Conservation (phyloP, 192 early-diverging fungal species). For the Geranomyces michiganensis region DNA sequence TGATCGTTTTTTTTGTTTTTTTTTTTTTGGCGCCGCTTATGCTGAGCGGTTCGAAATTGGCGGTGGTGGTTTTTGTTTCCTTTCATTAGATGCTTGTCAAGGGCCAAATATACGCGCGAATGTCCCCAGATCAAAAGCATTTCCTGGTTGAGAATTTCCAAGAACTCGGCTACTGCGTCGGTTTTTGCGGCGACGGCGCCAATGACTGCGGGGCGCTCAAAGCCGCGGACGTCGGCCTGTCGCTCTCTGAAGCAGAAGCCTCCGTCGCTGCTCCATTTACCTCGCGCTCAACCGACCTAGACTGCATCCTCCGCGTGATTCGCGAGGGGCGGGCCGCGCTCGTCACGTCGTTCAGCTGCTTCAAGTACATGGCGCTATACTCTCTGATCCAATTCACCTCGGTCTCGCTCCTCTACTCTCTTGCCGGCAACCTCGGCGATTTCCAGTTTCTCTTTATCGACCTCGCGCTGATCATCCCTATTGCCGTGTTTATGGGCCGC, state of each 20-base stretch:
- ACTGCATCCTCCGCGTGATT: slow-evolving; percentile 86
- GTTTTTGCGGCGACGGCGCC: slow-evolving; percentile 99
- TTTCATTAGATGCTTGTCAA: slow-evolving; percentile 78
- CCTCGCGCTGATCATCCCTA: slow-evolving; percentile 81
- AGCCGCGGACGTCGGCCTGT: slow-evolving; percentile 93
- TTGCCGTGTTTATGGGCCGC: slow-evolving; percentile 80
- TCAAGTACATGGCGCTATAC: slow-evolving; percentile 99
- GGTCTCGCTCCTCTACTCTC: slow-evolving; percentile 88
- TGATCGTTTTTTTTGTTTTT: no score
- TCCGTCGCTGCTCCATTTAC: slow-evolving; percentile 99
- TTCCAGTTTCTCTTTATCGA: slow-evolving; percentile 98
- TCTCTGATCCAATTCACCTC: slow-evolving; percentile 95
- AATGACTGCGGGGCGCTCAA: slow-evolving; percentile 98
- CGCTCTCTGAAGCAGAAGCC: slow-evolving; percentile 95
- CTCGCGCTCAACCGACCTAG: slow-evolving; percentile 83
- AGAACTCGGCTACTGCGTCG: slow-evolving; percentile 86
- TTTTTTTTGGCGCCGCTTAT: not conserved
- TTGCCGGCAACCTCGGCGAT: slow-evolving; percentile 87
- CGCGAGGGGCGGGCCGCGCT: slow-evolving; percentile 94
- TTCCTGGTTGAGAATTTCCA: slow-evolving; percentile 90
- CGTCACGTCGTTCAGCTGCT: slow-evolving; percentile 96
- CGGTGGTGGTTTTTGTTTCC: no score
- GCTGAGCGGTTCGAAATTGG: not conserved
- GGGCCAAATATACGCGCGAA: slow-evolving; percentile 90
- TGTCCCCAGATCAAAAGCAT: slow-evolving; percentile 99